A percentile compares a stretch with the other conserved stretches of the same genome.
These are phyloP conservation scores for Trichoderma hamatum DNA, from an alignment of 2,329 filamentous ascomycete genomes.

Conservation along the genomic window DNA sequence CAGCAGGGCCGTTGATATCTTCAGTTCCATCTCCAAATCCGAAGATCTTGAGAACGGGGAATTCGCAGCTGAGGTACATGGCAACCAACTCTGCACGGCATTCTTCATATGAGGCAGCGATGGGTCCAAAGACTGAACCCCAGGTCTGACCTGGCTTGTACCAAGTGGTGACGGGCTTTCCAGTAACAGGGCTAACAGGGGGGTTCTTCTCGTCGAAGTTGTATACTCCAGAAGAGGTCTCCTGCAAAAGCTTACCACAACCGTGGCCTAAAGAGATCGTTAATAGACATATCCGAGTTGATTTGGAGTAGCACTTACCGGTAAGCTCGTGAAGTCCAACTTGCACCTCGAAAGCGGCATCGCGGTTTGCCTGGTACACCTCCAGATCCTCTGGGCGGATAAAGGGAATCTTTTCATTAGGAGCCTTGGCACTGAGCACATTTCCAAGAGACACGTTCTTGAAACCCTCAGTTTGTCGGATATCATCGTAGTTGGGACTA, in stretches of 20 bases:
- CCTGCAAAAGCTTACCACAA: constrained; percentile 90
- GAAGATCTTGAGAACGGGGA: constrained; percentile 85
- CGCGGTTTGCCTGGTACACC: constrained; percentile 79
- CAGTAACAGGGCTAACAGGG: constrained; percentile 77
- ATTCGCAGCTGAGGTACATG: constrained; percentile 89
- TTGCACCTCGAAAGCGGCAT: constrained; percentile 90
- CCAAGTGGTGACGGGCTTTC: constrained; percentile 76
- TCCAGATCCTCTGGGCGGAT: constrained; percentile 77
- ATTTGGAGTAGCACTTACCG: constrained; percentile 38
- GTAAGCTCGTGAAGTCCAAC: constrained; percentile 90
- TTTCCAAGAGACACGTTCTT: constrained; percentile 95
- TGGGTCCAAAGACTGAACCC: constrained; percentile 86
- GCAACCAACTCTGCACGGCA: constrained; percentile 93
- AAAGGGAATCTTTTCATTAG: constrained; percentile 90
- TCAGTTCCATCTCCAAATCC: constrained; percentile 79
- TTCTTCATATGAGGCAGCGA: constrained; percentile 90
- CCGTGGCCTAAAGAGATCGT: constrained; percentile 65
- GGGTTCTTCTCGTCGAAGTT: constrained; percentile 88
- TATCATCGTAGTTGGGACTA: constrained; percentile 71
- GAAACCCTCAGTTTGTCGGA: constrained; percentile 82
- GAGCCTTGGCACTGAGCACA: constrained; percentile 85
- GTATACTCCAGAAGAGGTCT: constrained; percentile 77
- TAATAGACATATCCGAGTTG: constrained; percentile 17
- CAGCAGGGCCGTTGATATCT: constrained; percentile 75
- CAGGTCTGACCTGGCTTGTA: constrained; percentile 96